Evolutionary conservation across 331 rosid species (phyloP), one percentile per base, ranked within the genome.

Genomic region (Erythrophleum ivorense): DNA sequence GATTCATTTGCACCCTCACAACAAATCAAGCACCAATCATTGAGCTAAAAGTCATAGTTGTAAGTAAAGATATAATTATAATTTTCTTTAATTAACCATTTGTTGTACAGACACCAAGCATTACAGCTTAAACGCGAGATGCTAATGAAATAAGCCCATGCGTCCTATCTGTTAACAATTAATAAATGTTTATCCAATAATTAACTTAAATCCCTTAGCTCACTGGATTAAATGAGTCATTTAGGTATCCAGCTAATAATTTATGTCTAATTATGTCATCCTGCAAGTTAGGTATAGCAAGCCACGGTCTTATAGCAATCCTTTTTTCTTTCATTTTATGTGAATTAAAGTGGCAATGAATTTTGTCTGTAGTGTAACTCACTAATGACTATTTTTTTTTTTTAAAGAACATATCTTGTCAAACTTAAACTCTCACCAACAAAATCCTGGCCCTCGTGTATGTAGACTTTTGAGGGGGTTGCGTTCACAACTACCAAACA

Each of bases 401-500:
- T n/a, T n/a, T n/a, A n/a, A 38, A 38, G 4, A 10, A 45, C 16
- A 71, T 65, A 45, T 55, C 58, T 70, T 77, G 69, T 85, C 80
- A 83, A 85, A 85, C 87, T 46, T n/a, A 6, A 70, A 46, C 75
- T 78, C 81, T 80, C 40, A 48, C 80, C 59, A 52, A 43, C 71
- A 76, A 86, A 77, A 77, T 82, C 80, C 63, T 65, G 55, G 34
- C 85, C 71, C 86, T 40, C 70, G 71, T 85, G 87, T n/a, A 67
- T 59, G 66, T 14, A 7, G 80, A 79, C 83, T 62, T 79, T 73
- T 66, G 62, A 0, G 6, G 53, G 0, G 15, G 52, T 65, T 48
- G 79, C 75, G 86, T 86, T 83, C 87, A 83, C 81, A 73, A 9
- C 70, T 34, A 78, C 84, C 87, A 79, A 88, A 79, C 81, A 33